Conservation (phyloP, 257 asterid species). For the Hygrophila difformis region DNA sequence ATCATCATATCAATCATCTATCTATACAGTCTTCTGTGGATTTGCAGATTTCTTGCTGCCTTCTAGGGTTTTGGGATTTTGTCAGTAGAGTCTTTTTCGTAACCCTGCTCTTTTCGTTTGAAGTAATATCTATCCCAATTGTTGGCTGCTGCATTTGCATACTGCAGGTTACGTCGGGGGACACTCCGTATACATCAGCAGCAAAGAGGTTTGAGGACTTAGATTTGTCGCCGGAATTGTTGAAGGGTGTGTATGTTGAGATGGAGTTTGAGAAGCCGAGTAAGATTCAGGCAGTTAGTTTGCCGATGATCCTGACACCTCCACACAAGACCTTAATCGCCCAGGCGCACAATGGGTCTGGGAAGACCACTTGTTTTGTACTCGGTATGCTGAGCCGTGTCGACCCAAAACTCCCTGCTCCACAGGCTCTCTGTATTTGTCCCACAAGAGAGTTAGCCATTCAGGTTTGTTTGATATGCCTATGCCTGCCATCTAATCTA, state of each 20-base stretch:
- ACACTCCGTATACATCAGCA: constrained; percentile 58
- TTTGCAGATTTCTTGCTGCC: background rate
- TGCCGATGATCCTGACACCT: constrained; percentile 91
- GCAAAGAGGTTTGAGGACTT: constrained; percentile 85
- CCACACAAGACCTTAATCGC: constrained; percentile 80
- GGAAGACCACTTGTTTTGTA: constrained; percentile 95
- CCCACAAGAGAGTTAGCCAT: constrained; percentile 95
- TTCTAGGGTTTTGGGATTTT: background rate
- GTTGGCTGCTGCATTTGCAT: background rate
- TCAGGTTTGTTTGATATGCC: constrained; percentile 49
- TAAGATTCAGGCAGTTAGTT: constrained; percentile 70
- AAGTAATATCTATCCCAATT: no score
- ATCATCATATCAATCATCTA: no score
- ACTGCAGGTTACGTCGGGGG: constrained; percentile 76
- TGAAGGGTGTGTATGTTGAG: constrained; percentile 76
- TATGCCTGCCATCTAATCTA: background rate
- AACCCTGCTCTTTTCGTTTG: no score
- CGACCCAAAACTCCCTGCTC: constrained; percentile 51
- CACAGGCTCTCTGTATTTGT: constrained; percentile 96
- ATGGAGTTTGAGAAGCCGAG: constrained; percentile 87
- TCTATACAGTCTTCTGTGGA: background rate
- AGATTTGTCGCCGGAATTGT: constrained; percentile 53
- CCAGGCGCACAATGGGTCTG: constrained; percentile 96
- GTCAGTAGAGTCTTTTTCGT: background rate
- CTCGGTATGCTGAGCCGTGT: constrained; percentile 97